phyloP scores from a whole-genome alignment of 2,329 filamentous ascomycete genomes.

The Penicillium sp. region DNA sequence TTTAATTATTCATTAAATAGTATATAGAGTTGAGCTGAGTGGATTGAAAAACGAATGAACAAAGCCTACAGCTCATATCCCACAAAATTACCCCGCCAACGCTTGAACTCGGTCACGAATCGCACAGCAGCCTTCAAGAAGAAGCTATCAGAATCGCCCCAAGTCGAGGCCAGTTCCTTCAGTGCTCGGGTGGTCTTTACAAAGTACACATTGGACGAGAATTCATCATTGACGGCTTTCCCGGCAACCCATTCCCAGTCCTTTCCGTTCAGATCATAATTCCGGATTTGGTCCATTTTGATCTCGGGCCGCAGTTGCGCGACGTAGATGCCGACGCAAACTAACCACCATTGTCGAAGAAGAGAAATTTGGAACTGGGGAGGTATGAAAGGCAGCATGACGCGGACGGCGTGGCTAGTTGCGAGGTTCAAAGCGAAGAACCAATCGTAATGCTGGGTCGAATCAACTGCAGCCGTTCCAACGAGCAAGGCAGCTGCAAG shows the following conservation, averaged over 20 bases:
- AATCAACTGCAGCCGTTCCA: conserved; percentile 28
- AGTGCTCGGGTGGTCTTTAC: conserved; percentile 75
- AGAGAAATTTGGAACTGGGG: conserved; percentile 69
- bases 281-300: conserved; percentile 62
- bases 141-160: conserved; percentile 47
- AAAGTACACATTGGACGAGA: conserved; percentile 74
- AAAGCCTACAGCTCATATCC: conserved; percentile 13
- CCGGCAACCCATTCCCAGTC: conserved; percentile 76
- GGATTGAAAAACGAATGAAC: not conserved
- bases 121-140: conserved; percentile 53
- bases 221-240: conserved; percentile 66
- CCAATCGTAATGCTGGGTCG: conserved; percentile 69
- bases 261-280: conserved; percentile 61
- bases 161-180: conserved; percentile 37
- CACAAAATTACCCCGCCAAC: conserved; percentile 59
- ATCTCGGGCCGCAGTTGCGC: conserved; percentile 71
- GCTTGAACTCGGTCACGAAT: conserved; percentile 57
- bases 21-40: not conserved
- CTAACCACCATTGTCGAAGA: conserved; percentile 85
- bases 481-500: conserved; percentile 51
- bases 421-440: conserved; percentile 80
- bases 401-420: conserved; percentile 82
- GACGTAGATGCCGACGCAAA: conserved; percentile 76
- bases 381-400: conserved; percentile 76
- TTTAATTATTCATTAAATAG: conserved; percentile 1